Percentiles rank a stretch among this genome's conserved stretches.
Conservation (phyloP, 78 protist species). For the Creolimax fragrantissima region DNA sequence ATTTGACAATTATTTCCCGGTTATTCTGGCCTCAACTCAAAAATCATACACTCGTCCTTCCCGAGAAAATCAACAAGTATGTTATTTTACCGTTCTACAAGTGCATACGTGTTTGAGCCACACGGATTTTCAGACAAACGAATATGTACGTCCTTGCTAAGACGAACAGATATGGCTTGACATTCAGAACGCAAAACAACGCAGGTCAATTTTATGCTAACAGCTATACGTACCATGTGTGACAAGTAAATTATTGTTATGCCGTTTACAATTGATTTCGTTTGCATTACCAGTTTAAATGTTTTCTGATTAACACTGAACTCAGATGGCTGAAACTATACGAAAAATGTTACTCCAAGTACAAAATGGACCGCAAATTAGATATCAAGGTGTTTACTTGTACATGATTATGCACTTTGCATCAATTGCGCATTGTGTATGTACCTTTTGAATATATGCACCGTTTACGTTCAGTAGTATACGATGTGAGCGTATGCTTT, state of each 20-base stretch:
- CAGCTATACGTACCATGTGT: background rate
- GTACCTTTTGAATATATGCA: too few species aligned
- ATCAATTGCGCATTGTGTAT: too few species aligned
- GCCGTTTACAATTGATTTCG: too few species aligned
- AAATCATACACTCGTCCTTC: background rate
- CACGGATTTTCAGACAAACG: background rate
- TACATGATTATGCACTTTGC: background rate
- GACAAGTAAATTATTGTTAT: background rate
- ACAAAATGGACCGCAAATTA: background rate
- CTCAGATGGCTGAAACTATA: background rate
- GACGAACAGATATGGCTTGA: background rate
- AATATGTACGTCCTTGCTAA: background rate
- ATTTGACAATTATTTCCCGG: background rate
- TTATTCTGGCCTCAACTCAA: constrained; percentile 1
- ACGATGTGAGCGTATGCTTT: too few species aligned
- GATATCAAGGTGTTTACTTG: background rate
- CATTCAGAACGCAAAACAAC: background rate
- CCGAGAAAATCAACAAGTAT: background rate
- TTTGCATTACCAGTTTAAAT: too few species aligned
- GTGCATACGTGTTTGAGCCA: background rate
- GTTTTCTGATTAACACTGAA: background rate
- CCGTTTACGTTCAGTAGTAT: too few species aligned
- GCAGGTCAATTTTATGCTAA: background rate
- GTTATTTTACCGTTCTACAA: background rate
- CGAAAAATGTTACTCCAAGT: background rate